A percentile compares a stretch with the other conserved stretches of the same genome.
These are phyloP conservation scores for Trypanosoma cruzi DNA, from an alignment of 208 protist genomes.

Conservation along the genomic window DNA sequence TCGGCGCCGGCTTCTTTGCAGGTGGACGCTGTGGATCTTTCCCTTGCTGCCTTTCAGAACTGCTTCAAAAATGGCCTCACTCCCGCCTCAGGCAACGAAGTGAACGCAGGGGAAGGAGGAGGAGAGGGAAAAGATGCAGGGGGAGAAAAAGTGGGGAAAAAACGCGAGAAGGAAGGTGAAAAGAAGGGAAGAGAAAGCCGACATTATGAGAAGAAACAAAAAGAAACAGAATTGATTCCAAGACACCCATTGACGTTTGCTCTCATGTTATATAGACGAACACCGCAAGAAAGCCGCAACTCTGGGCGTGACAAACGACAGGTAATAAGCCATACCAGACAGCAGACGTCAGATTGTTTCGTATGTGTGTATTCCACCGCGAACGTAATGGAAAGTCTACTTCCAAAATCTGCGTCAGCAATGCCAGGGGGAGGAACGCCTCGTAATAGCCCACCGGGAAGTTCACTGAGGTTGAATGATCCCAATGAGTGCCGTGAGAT, in stretches of 20 bases:
- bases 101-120: background rate
- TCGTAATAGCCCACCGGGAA: background rate
- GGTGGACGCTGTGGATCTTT: conserved; percentile 2
- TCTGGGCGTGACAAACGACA: background rate
- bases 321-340: background rate
- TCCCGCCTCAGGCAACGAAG: background rate
- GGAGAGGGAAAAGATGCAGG: background rate
- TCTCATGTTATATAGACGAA: background rate
- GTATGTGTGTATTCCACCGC: conserved; percentile 14
- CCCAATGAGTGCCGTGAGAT: background rate
- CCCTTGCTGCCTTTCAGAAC: background rate
- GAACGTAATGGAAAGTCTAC: background rate
- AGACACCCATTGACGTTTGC: conserved; percentile 1
- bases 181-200: background rate
- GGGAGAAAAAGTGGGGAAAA: background rate
- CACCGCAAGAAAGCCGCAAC: background rate
- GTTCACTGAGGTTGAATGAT: background rate
- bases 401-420: background rate
- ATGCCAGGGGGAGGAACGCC: background rate
- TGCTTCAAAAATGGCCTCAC: background rate
- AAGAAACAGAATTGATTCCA: background rate
- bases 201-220: background rate
- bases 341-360: background rate
- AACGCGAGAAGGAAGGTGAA: background rate
- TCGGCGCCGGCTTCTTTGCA: background rate